These are phyloP conservation scores for Ehretia macrophylla DNA, from an alignment of 257 asterid genomes.

Conservation along the genomic window DNA sequence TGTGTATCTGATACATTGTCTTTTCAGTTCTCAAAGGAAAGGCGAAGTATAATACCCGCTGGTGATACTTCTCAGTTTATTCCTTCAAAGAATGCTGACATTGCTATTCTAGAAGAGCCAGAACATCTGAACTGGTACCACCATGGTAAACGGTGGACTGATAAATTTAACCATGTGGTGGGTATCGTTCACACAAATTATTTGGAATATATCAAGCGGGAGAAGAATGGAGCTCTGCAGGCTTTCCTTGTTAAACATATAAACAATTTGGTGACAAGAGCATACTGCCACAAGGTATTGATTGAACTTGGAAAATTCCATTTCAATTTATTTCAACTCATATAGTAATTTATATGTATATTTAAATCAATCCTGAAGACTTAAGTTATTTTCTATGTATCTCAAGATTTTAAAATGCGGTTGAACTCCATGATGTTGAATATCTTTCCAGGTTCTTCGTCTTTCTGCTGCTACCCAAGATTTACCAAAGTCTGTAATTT, in stretches of 20 bases:
- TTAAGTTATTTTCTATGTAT: too few species aligned
- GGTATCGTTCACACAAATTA: constrained; percentile 96
- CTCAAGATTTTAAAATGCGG: background rate
- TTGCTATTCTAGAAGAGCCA: constrained; percentile 97
- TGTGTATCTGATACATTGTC: background rate
- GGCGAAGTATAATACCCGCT: constrained; percentile 93
- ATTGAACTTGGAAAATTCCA: background rate
- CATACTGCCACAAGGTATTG: constrained; percentile 86
- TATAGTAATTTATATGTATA: background rate
- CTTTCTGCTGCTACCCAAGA: constrained; percentile 98
- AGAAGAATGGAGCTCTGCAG: constrained; percentile 92
- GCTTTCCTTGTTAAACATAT: constrained; percentile 92
- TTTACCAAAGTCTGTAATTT: constrained; percentile 71
- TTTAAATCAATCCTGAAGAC: background rate
- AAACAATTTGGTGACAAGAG: constrained; percentile 89
- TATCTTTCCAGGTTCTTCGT: constrained; percentile 70
- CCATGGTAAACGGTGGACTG: constrained; percentile 98
- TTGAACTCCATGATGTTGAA: constrained; percentile 2
- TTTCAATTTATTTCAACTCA: background rate
- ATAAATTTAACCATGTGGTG: constrained; percentile 95
- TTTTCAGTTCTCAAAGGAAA: constrained; percentile 67
- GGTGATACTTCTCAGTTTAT: constrained; percentile 93
- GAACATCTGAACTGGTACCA: constrained; percentile 99
- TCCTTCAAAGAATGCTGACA: constrained; percentile 90
- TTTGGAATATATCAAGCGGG: constrained; percentile 98